Base-by-base conservation (phyloP, 1,139 yeast species). In the Yamadazyma jaroonii region DNA sequence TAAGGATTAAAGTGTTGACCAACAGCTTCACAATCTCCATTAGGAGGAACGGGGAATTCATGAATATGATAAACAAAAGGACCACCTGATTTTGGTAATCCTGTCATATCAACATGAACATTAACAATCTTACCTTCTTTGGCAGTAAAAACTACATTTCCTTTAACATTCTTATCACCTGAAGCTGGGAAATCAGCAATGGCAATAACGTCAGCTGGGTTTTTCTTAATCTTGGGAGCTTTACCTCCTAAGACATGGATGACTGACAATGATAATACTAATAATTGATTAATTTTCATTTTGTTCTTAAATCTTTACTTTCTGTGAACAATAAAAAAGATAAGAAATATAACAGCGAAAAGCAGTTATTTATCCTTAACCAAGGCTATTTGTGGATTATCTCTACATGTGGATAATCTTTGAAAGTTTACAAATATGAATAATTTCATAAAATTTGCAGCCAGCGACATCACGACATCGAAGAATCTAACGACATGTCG, bases 51-150 rank as follows among this genome's bases (percentile, higher is more conserved):
- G 2, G 74, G 63, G 4, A 56, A 49, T 13, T 75, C 76, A 48
- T 78, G 84, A 42, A 79, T 75, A 49, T 78, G 84, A 52, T 78
- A 79, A 13, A 62, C 54, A 53, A 77, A 79, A n/a, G 81, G 75
- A 2, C 81, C 83, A n/a, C 79, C 78, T 32, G 57, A 55, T 29
- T 59, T 53, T 14, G 84, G 84, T 47, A 79, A 67, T 2, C 80
- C 80, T 7, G 81, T 71, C 52, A 79, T 59, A 50, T 78, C 82
- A 41, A 79, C 76, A 49, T 77, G 79, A 34, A 79, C 83, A 45
- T 74, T 66, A n/a, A 79, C 77, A 5, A 63, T 54, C 36, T 73
- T 72, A 10, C 74, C 74, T 27, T 54, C 61, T 50, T 53, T 67
- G 41, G 62, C 77, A 49, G 65, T 69, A 57, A 64, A 78, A 47